These are phyloP conservation scores for Chernovozyma sophiae-reginae DNA, from an alignment of 1,139 yeast genomes.

Conservation along the genomic window DNA sequence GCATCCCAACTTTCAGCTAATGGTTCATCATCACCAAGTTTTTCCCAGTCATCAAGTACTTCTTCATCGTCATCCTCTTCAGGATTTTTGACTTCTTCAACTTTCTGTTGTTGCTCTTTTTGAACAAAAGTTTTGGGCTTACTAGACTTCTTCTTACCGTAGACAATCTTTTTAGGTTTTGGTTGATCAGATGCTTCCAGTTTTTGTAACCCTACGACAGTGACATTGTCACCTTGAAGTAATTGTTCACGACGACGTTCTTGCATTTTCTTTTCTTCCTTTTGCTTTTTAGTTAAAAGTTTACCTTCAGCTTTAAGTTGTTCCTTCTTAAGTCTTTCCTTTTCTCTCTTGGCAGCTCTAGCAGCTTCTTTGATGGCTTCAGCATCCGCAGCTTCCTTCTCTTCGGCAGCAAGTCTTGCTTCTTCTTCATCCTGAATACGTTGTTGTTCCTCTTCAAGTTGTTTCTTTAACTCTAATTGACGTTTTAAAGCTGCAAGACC, in stretches of 20 bases:
- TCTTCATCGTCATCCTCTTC: conserved; percentile 43
- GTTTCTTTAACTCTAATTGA: conserved; percentile 84
- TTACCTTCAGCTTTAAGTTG: conserved; percentile 92
- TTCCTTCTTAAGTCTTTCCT: conserved; percentile 73
- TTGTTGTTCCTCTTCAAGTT: conserved; percentile 68
- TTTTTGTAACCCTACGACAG: conserved; percentile 67
- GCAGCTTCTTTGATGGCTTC: conserved; percentile 68
- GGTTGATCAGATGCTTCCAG: conserved; percentile 28
- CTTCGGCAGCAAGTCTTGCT: conserved; percentile 58
- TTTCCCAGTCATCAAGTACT: conserved; percentile 65
- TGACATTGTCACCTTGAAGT: conserved; percentile 68
- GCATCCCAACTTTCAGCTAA: conserved; percentile 45
- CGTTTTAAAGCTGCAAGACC: conserved; percentile 78
- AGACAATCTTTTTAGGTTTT: conserved; percentile 71
- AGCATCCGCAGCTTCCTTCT: conserved; percentile 56
- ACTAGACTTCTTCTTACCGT: conserved; percentile 65
- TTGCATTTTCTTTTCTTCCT: conserved; percentile 80
- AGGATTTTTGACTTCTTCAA: conserved; percentile 15
- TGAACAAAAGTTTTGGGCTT: conserved; percentile 36
- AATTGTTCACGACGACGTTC: conserved; percentile 90
- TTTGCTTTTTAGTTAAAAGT: conserved; percentile 84
- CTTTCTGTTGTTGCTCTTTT: conserved; percentile 15
- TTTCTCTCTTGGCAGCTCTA: conserved; percentile 72
- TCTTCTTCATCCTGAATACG: conserved; percentile 70
- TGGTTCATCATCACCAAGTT: conserved; percentile 45